These are phyloP conservation scores for Musa beccarii DNA, from an alignment of 176 grass and related monocot species.

Conservation along the genomic window DNA sequence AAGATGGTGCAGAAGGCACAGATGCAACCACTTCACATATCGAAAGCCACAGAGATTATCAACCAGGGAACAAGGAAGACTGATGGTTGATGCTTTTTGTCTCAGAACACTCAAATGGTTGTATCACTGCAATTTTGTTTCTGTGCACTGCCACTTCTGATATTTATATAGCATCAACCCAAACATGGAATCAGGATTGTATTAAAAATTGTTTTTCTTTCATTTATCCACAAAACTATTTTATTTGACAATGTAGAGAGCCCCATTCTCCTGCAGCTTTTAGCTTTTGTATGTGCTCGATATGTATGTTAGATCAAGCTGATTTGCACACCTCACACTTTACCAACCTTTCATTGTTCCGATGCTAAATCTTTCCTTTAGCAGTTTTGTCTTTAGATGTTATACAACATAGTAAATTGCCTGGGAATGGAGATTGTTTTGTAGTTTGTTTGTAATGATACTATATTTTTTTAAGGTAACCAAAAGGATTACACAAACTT, in stretches of 20 bases:
- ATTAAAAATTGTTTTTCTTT: background rate
- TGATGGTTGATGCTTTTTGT: background rate
- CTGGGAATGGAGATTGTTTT: too few relatives aligned
- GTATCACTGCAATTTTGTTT: background rate
- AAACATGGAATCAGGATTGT: background rate
- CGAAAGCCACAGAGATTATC: background rate
- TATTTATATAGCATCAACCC: background rate
- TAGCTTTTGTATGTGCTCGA: too few relatives aligned
- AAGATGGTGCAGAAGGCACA: background rate
- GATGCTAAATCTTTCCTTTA: too few relatives aligned
- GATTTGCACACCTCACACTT: too few relatives aligned
- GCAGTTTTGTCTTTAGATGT: too few relatives aligned
- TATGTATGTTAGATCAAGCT: too few relatives aligned
- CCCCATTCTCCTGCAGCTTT: too few relatives aligned
- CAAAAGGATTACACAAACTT: too few relatives aligned
- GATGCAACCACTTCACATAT: background rate
- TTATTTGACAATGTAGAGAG: background rate
- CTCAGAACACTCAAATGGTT: background rate
- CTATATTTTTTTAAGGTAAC: too few relatives aligned
- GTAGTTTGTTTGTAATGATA: too few relatives aligned
- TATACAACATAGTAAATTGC: too few relatives aligned
- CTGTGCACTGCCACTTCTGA: background rate
- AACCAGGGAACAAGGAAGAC: conserved; percentile 7
- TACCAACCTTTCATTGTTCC: too few relatives aligned
- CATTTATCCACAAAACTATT: background rate